These are phyloP conservation scores for Clarireedia monteithiana DNA, from an alignment of 2,329 filamentous ascomycete species.

Conservation along the genomic window DNA sequence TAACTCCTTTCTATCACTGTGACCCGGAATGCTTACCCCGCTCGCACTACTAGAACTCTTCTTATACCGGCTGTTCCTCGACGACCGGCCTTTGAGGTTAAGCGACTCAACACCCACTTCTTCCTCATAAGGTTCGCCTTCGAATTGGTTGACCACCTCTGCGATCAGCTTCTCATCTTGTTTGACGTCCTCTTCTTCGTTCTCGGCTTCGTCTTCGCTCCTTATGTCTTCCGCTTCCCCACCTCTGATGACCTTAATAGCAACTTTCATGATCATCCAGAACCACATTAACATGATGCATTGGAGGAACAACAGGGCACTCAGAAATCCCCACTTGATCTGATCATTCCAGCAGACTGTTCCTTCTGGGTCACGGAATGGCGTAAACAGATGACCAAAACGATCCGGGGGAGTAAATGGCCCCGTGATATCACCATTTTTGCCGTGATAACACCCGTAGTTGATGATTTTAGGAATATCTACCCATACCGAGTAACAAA, in stretches of 20 bases:
- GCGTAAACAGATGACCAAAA: constrained; percentile 60
- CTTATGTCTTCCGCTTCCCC: constrained; percentile 75
- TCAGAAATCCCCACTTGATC: constrained; percentile 71
- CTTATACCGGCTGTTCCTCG: constrained; percentile 20
- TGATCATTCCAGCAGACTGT: constrained; percentile 71
- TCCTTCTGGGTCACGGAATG: constrained; percentile 63
- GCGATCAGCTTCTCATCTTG: constrained; percentile 12
- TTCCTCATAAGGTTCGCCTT: constrained; percentile 50
- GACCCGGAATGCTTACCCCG: constrained; percentile 28
- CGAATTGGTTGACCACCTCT: constrained; percentile 10
- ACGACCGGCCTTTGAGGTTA: constrained; percentile 46
- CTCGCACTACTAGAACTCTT: constrained; percentile 24
- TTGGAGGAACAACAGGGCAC: constrained; percentile 70
- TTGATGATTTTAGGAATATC: constrained; percentile 55
- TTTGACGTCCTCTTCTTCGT: constrained; percentile 36
- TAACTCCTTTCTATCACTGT: constrained; percentile 29
- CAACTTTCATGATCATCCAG: constrained; percentile 76
- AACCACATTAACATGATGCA: constrained; percentile 82
- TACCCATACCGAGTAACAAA: constrained; percentile 75
- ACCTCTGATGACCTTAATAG: constrained; percentile 70
- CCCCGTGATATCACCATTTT: constrained; percentile 45
- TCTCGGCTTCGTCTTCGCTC: constrained; percentile 76
- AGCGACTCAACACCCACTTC: constrained; percentile 69
- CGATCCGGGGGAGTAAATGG: constrained; percentile 44
- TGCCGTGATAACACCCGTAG: constrained; percentile 63